These are phyloP conservation scores for Pichiaceae sp. DNA, from an alignment of 1,139 yeast genomes.

Conservation along the genomic window DNA sequence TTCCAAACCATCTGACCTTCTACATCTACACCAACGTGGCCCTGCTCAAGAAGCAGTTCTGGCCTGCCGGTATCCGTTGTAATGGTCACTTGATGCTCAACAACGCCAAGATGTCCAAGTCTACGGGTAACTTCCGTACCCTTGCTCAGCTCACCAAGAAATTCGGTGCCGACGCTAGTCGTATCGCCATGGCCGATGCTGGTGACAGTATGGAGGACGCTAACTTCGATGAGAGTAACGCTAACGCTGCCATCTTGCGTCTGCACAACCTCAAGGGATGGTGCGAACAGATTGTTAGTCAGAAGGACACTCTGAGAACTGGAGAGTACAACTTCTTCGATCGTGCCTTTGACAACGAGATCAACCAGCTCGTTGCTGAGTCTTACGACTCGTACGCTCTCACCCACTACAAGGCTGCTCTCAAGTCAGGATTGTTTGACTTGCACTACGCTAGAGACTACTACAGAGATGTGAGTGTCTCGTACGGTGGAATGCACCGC, in stretches of 20 bases:
- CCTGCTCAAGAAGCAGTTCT: conserved; percentile 76
- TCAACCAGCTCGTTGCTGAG: conserved; percentile 72
- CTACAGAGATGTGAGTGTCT: conserved; percentile 67
- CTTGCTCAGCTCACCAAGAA: conserved; percentile 75
- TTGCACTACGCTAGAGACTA: conserved; percentile 93
- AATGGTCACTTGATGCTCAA: conserved; percentile 94
- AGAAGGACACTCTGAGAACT: conserved; percentile 51
- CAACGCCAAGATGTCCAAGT: conserved; percentile 96
- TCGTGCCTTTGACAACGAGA: conserved; percentile 84
- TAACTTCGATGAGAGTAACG: conserved; percentile 92
- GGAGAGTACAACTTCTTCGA: conserved; percentile 77
- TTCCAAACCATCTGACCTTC: conserved; percentile 95
- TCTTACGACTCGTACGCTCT: conserved; percentile 60
- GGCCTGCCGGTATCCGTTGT: conserved; percentile 94
- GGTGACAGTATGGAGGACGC: conserved; percentile 98
- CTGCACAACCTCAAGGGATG: conserved; percentile 89
- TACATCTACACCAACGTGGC: conserved; percentile 92
- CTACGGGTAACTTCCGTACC: conserved; percentile 96
- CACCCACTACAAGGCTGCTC: conserved; percentile 81
- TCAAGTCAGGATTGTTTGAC: conserved; percentile 87
- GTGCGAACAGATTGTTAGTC: conserved; percentile 68
- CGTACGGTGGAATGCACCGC: conserved; percentile 64
- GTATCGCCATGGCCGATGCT: conserved; percentile 97
- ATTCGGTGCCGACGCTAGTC: conserved; percentile 96
- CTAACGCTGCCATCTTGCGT: conserved; percentile 95